Evolutionary conservation across 2,329 filamentous ascomycete species (phyloP), one percentile per base, ranked within the genome.

Genomic region (Ophiosphaerella narmari): DNA sequence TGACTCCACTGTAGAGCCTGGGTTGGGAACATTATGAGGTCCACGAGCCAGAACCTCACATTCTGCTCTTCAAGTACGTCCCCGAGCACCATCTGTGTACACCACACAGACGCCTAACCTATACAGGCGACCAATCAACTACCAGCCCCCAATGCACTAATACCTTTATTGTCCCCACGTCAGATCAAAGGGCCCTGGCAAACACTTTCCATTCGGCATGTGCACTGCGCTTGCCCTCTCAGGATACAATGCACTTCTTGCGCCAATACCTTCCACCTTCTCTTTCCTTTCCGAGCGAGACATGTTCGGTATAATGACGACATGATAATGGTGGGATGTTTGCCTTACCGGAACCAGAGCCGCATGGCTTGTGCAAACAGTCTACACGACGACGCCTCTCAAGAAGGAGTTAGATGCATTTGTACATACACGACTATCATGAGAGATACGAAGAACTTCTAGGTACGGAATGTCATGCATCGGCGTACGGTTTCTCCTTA

Each of bases 1-100:
- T 67, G 44, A 67, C 40, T 38, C 21, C 12, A 36, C 29, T 29
- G 42, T 71, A 97, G 92, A 97, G 93, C 80, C 80, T 99, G 67
- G 94, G 94, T 50, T 99, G 94, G 94, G 93, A 97, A 74, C 94
- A 99, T 75, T 99, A 99, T 73, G 94, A 99, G 76, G 94, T 99
- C 46, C 94, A 99, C 75, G 94, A 97, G 75, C 94, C 94, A 37
- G 94, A 99, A 78, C 94, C 94, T 59, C 94, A 99, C 75, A 99
- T 99, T 68, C 83, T 99, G 47, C 84, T 99, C 29, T 99, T 99
- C 84, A 99, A 99, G 93, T 97, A 79, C 75, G 89, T 80, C 24
- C 14, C 14, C 12, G 13, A 34, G 13, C 18, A 16, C 12, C 13
- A n/a, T 7, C 35, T n/a, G 13, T n/a, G 13, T 9, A 29, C 12